These are phyloP conservation scores for Taxawa tesnikishii DNA, from an alignment of 2,329 filamentous ascomycete species.

Conservation along the genomic window DNA sequence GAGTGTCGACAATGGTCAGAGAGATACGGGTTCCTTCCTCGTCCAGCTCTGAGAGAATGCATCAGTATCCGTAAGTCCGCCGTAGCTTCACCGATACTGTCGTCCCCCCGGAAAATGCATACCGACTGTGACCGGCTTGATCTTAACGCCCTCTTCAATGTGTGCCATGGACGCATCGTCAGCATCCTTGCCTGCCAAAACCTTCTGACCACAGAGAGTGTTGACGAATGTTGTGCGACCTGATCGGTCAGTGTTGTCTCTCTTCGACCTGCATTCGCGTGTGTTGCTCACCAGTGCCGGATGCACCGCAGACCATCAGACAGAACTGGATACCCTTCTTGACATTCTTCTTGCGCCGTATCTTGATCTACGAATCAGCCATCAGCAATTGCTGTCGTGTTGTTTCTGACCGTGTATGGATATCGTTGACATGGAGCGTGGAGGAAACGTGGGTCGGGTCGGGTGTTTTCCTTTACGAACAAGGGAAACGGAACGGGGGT, in stretches of 20 bases:
- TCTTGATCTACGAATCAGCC: conserved; percentile 83
- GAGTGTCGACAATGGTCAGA: conserved; percentile 95
- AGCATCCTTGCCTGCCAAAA: conserved; percentile 81
- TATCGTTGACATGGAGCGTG: background rate
- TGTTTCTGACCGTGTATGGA: background rate
- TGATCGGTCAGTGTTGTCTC: too few species aligned
- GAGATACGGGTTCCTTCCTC: conserved; percentile 98
- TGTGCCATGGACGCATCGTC: conserved; percentile 84
- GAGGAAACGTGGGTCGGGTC: too few species aligned
- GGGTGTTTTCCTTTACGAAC: too few species aligned
- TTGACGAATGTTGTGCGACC: conserved; percentile 98
- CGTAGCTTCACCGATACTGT: too few species aligned
- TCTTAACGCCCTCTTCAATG: conserved; percentile 92
- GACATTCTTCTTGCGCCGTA: conserved; percentile 99
- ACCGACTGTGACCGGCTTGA: conserved; percentile 98
- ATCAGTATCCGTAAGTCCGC: too few species aligned
- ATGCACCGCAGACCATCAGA: conserved; percentile 98
- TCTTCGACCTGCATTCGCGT: conserved; percentile 6
- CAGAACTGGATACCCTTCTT: conserved; percentile 99
- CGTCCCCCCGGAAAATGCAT: too few species aligned
- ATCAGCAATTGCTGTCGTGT: background rate
- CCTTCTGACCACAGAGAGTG: conserved; percentile 91
- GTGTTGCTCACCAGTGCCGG: conserved; percentile 70
- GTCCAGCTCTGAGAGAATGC: conserved; percentile 59
- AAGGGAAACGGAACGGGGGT: background rate